Conservation (phyloP, 2,329 filamentous ascomycete genomes). For the Dryadomyces sulphureus region DNA sequence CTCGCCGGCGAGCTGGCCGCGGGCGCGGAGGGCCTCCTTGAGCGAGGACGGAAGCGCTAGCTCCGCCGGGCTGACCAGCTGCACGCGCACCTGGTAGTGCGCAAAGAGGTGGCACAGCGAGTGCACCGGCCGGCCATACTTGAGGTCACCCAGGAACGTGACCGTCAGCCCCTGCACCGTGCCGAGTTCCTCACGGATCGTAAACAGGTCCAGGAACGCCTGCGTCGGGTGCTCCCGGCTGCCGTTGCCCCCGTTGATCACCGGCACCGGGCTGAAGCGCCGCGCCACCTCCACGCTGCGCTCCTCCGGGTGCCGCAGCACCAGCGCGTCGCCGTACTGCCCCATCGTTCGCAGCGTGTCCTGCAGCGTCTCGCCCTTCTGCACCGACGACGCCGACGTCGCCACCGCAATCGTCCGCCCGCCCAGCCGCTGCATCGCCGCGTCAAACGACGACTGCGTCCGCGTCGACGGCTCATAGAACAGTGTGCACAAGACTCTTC, state of each 20-base stretch:
- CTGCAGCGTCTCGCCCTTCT: slow-evolving; percentile 88
- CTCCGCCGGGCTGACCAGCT: slow-evolving; percentile 73
- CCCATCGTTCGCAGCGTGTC: slow-evolving; percentile 88
- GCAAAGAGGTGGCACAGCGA: slow-evolving; percentile 85
- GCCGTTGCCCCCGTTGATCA: slow-evolving; percentile 96
- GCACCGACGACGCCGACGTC: slow-evolving; percentile 71
- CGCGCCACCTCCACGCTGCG: slow-evolving; percentile 66
- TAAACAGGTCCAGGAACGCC: slow-evolving; percentile 94
- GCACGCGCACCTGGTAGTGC: slow-evolving; percentile 89
- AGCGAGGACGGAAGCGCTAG: slow-evolving; percentile 66
- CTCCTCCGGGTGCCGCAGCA: slow-evolving; percentile 86
- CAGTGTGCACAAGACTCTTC: slow-evolving; percentile 75
- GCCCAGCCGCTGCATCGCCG: slow-evolving; percentile 95
- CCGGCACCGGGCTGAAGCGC: slow-evolving; percentile 76
- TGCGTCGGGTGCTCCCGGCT: slow-evolving; percentile 94
- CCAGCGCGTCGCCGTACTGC: slow-evolving; percentile 88
- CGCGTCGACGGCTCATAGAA: slow-evolving; percentile 97
- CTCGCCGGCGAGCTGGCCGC: slow-evolving; percentile 65
- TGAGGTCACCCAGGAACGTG: slow-evolving; percentile 86
- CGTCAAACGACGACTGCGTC: slow-evolving; percentile 90
- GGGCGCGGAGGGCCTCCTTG: slow-evolving; percentile 52
- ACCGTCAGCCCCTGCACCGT: slow-evolving; percentile 92
- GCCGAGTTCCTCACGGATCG: slow-evolving; percentile 91
- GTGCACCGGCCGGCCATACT: slow-evolving; percentile 88
- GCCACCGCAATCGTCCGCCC: slow-evolving; percentile 72